Evolutionary conservation across 495 filamentous ascomycete genomes (phyloP).

Genomic region (Penicillium psychrofluorescens): DNA sequence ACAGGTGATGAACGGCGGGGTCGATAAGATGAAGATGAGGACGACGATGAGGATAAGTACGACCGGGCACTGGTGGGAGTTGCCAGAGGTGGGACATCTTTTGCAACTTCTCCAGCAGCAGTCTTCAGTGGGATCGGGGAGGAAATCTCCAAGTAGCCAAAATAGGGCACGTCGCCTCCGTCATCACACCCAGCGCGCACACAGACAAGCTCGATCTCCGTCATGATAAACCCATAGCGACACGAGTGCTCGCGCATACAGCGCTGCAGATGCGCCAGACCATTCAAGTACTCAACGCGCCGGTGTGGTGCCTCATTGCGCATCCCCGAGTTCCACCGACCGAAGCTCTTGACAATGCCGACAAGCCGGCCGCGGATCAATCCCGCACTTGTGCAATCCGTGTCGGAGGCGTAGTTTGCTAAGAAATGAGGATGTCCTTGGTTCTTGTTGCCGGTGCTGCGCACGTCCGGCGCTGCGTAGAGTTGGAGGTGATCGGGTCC

Average conservation of each 20-base stretch:
- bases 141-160: conserved; percentile 75
- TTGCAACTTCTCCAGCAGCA: conserved; percentile 4
- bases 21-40: conserved; percentile 9
- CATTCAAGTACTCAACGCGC: conserved; percentile 77
- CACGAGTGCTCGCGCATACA: conserved; percentile 89
- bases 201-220: conserved; percentile 87
- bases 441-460: conserved; percentile 41
- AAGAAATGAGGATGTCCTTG: conserved; percentile 53
- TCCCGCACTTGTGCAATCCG: conserved; percentile 62
- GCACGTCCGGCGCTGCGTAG: conserved; percentile 48
- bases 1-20: conserved; percentile 9
- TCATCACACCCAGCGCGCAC: conserved; percentile 69
- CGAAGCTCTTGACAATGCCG: conserved; percentile 80
- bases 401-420: conserved; percentile 64
- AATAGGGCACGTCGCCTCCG: conserved; percentile 64
- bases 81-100: conserved; percentile 9
- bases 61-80: conserved; percentile 19
- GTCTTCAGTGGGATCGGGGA: conserved; percentile 49
- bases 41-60: conserved; percentile 18
- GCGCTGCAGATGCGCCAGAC: conserved; percentile 74
- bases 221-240: conserved; percentile 90
- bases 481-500: conserved; percentile 54
- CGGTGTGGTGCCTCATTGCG: conserved; percentile 71
- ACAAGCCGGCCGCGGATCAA: conserved; percentile 73
- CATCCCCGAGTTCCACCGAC: conserved; percentile 92